Conservation (phyloP, 257 asterid species). For the Penstemon davidsonii region DNA sequence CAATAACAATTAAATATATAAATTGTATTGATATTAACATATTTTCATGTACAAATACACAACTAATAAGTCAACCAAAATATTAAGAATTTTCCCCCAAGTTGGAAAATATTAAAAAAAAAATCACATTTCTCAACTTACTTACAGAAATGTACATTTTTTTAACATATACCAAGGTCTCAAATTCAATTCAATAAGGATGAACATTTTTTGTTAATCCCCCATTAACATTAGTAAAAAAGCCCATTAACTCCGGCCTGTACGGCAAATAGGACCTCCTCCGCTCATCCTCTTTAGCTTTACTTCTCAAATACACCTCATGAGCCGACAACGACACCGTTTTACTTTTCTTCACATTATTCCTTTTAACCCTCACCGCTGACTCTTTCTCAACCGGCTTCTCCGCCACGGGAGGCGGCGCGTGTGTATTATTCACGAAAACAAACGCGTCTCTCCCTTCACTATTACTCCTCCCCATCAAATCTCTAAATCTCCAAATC, state of each 20-base stretch:
- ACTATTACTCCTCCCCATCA: slow-evolving; percentile 62
- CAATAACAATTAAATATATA: too few relatives aligned
- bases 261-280: slow-evolving; percentile 83
- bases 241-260: slow-evolving; percentile 88
- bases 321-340: slow-evolving; percentile 56
- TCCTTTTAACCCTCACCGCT: slow-evolving; percentile 31
- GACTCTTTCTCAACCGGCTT: slow-evolving; percentile 21
- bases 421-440: slow-evolving; percentile 47
- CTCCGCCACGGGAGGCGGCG: slow-evolving; percentile 29
- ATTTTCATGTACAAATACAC: too few relatives aligned
- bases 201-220: slow-evolving; percentile 81
- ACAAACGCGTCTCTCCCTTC: slow-evolving; percentile 91
- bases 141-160: too few relatives aligned
- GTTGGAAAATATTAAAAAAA: too few relatives aligned
- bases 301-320: slow-evolving; percentile 64
- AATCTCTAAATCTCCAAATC: slow-evolving; percentile 57
- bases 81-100: too few relatives aligned
- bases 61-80: too few relatives aligned
- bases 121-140: too few relatives aligned
- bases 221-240: slow-evolving; percentile 75
- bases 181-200: slow-evolving; percentile 46
- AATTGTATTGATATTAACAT: too few relatives aligned
- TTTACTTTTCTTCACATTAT: slow-evolving; percentile 37
- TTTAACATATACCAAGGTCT: too few relatives aligned
- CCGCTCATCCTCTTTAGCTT: slow-evolving; percentile 53